Evolutionary conservation across 768 basidiomycete genomes (phyloP), one percentile per base, ranked within the genome.

Genomic region (Lentinula boryana): DNA sequence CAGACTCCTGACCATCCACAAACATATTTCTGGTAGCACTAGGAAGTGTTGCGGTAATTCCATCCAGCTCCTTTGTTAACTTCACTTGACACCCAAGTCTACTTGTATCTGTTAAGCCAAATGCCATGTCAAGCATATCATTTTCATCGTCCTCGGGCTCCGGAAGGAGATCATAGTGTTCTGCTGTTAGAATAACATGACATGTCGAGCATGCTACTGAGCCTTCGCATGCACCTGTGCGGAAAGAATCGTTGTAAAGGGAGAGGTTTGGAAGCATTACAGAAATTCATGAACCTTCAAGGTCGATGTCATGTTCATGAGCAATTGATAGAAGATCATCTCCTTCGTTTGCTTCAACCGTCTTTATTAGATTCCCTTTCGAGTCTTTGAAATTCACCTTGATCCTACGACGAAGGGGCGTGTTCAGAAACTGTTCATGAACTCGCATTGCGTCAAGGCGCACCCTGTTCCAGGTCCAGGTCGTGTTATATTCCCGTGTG

Each of bases 71-170:
- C 60, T 78, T 84, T 9, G 88, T 92, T 32, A 99, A 72, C 56
- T 86, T 70, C 23, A 91, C 87, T 70, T 91, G 89, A 68, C 89
- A 91, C 0, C 90, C 90, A 18, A 92, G 75, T 9, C 86, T 78
- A 63, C 89, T 96, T 66, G 96, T 98, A 68, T 98, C 96, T 0
- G 94, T 95, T 56, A 98, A 79, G 0, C 93, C 97, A 67, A 98
- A 98, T 3, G 96, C 96, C 82, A 98, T 92, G 72, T 98, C 96
- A 41, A 99, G 83, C 93, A 95, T 95, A 67, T 94, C 95, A 68
- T 98, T 99, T 75, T 99, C 96, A 69, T 99, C 96, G 65, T 98
- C 96, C 59, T 91, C 91, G 4, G 96, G 95, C 68, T 98, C 96
- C 1, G 92, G 89, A 2, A 98, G 81, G 51, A 82, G 71, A 71